Base-by-base conservation (phyloP, 2,329 filamentous ascomycete genomes). In the Pleochaeta shiraiana region DNA sequence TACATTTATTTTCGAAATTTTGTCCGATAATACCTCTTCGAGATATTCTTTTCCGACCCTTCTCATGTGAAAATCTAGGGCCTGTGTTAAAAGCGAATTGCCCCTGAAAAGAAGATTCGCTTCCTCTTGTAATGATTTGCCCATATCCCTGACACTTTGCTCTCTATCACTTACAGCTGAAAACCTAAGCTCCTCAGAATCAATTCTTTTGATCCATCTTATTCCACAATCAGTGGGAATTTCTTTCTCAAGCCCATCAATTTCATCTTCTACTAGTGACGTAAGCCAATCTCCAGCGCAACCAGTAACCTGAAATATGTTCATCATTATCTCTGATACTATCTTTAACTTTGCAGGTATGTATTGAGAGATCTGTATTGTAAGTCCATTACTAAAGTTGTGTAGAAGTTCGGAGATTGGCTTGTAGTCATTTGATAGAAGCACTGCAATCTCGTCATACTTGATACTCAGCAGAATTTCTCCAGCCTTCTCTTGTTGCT, bases 41-140 rank as follows among this genome's bases (percentile, higher is more conserved):
- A 98, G 76, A 70, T 95, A 98, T 69, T 96, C 91, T 69, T 90
- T 92, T 50, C 93, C 93, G 0, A 97, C 78, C 11, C 93, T 83
- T 65, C 90, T 88, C 93, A 98, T 97, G 73, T 98, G 91, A 66
- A 90, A 87, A 73, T 98, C 93, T 55, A 98, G 79, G 0, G 91
- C 86, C 73, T 96, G 95, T 0, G 93, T 98, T 31, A 97, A 79
- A 11, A 98, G 77, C 0, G 93, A 95, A 71, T 98, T 98, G 66
- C 93, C 93, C 37, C 93, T 83, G 75, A 98, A 98, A 3, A 98
- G 82, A 1, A 98, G 79, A 69, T 97, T 98, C 4, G 92, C 93
- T 73, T 98, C 93, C 55, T 88, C 83, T 30, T 88, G 86, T 3
- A 90, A 79, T 9, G 86, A 87, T 73, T 86, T 90, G 71, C 85